Percentiles rank a stretch among this genome's conserved stretches.
Conservation (phyloP, 306 rosid genomes). For the Ochetophila trinervis region DNA sequence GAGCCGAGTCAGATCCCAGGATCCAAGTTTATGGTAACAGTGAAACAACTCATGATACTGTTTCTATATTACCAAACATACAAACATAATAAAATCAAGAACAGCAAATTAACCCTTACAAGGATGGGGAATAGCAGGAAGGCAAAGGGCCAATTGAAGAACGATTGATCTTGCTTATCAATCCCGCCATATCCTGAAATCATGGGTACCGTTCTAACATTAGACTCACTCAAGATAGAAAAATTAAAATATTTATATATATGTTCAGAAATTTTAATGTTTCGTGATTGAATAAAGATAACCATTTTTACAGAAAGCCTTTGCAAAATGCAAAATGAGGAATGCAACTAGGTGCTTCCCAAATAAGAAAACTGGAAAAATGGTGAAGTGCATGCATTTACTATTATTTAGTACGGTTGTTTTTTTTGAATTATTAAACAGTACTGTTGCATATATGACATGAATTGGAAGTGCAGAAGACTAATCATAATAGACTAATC, state of each 20-base stretch:
- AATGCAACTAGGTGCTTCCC: too few relatives aligned
- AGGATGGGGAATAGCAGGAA: slow-evolving; percentile 84
- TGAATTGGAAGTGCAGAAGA: too few relatives aligned
- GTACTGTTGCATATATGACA: too few relatives aligned
- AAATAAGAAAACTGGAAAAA: too few relatives aligned
- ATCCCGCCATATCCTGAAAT: slow-evolving; percentile 98
- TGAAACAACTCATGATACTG: not conserved
- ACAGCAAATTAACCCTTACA: slow-evolving; percentile 53
- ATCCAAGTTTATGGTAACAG: not conserved
- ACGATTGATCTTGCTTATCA: slow-evolving; percentile 96
- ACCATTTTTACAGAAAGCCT: slow-evolving; percentile 3
- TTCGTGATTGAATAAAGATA: slow-evolving; percentile 3
- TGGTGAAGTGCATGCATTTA: too few relatives aligned
- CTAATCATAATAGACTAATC: too few relatives aligned
- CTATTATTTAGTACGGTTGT: too few relatives aligned
- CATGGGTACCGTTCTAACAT: slow-evolving; percentile 18
- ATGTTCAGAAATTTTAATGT: not conserved
- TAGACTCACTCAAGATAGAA: slow-evolving; percentile 19
- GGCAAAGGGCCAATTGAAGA: slow-evolving; percentile 97
- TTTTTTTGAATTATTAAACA: too few relatives aligned
- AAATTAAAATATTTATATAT: not conserved
- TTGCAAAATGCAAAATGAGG: too few relatives aligned
- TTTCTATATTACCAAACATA: slow-evolving; percentile 5
- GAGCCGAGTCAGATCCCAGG: slow-evolving; percentile 10
- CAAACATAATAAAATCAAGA: slow-evolving; percentile 22